These are phyloP conservation scores for Camellia lanceoleosa DNA, from an alignment of 148 eudicot species.

Conservation along the genomic window DNA sequence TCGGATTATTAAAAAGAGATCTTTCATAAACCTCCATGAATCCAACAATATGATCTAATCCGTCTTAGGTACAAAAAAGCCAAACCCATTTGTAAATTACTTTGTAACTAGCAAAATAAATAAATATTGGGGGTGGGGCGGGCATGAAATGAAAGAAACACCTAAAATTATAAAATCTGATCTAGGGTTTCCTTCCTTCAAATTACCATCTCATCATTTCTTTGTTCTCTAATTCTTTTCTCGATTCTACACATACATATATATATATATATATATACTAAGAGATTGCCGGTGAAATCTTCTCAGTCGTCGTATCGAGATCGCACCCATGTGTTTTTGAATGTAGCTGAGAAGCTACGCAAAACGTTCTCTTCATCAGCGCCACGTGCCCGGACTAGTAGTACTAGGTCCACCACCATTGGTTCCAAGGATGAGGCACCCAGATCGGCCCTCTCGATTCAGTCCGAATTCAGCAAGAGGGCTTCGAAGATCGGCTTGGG, in stretches of 20 bases:
- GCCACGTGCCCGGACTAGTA: constrained; percentile 32
- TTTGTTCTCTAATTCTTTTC: neutral
- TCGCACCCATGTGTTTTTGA: constrained; percentile 61
- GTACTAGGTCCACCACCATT: constrained; percentile 9
- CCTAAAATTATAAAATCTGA: neutral
- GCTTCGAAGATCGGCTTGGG: constrained; percentile 73
- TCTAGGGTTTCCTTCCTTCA: neutral
- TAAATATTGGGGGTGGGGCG: too few species aligned
- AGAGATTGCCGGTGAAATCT: neutral
- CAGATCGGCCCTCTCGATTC: constrained; percentile 42
- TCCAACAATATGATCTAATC: too few species aligned
- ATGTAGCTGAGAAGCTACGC: constrained; percentile 47
- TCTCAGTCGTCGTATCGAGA: constrained; percentile 46
- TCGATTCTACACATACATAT: neutral
- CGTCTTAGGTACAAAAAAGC: too few species aligned
- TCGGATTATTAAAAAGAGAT: too few species aligned
- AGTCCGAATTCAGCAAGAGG: constrained; percentile 67
- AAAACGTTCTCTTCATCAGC: constrained; percentile 28
- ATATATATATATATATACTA: too few species aligned
- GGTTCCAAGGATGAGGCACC: constrained; percentile 33
- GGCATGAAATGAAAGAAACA: too few species aligned
- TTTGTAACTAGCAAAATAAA: too few species aligned
- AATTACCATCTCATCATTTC: neutral
- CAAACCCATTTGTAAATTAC: too few species aligned
- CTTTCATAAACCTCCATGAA: too few species aligned